Conservation (phyloP, 2,329 filamentous ascomycete species). For the Fusarium ramigenum region DNA sequence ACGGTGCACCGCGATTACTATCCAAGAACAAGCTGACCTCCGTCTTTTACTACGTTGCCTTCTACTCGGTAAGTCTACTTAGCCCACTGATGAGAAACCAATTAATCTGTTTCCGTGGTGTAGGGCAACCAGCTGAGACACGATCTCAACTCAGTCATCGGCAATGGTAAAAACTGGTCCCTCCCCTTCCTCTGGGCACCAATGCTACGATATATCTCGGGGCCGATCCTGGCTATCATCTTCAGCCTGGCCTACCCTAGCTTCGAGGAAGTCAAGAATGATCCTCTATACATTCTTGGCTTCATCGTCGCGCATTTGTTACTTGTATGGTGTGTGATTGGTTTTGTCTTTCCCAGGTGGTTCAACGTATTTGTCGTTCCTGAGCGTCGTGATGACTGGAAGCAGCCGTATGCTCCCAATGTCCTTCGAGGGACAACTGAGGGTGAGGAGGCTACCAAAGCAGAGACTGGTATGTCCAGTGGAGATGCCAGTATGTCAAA, state of each 20-base stretch:
- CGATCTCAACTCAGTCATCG: neutral
- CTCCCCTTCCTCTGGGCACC: neutral
- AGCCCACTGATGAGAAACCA: accelerated
- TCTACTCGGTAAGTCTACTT: neutral
- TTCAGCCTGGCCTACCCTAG: neutral
- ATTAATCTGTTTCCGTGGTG: accelerated
- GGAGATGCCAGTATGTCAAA: neutral
- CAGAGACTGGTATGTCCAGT: neutral
- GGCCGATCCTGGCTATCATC: neutral
- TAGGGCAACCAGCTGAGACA: neutral
- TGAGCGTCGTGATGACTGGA: neutral
- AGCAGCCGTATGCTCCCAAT: neutral
- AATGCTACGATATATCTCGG: neutral
- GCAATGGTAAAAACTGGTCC: neutral
- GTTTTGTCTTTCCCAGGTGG: neutral
- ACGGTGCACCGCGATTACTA: neutral
- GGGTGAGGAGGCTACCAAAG: neutral
- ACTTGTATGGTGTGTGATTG: neutral
- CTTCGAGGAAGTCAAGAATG: neutral
- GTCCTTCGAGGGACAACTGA: neutral
- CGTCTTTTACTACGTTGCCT: neutral
- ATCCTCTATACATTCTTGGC: neutral
- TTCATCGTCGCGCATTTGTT: neutral
- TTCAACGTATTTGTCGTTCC: neutral
- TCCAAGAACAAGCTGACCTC: neutral